Percentiles rank a stretch among this genome's conserved stretches.
Evolutionary conservation across 768 basidiomycete genomes (phyloP).

Genomic region (Xerocomus potaroensis): DNA sequence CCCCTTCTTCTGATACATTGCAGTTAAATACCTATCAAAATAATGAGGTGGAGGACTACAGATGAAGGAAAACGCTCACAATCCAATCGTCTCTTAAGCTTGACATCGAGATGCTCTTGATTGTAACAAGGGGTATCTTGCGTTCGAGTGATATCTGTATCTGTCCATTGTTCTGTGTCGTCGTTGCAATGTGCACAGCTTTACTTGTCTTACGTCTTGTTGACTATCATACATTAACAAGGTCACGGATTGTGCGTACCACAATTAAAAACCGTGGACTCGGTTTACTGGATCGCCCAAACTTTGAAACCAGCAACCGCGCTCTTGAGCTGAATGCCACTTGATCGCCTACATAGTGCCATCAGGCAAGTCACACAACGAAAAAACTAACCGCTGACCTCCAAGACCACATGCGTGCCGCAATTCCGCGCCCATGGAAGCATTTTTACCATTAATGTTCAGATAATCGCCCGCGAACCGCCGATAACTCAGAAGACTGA

Average conservation of each 20-base stretch:
- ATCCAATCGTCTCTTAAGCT: constrained; percentile 94
- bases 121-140: constrained; percentile 85
- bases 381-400: constrained; percentile 42
- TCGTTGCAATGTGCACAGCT: constrained; percentile 75
- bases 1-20: constrained; percentile 83
- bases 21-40: constrained; percentile 68
- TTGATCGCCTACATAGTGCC: constrained; percentile 50
- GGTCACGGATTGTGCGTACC: constrained; percentile 45
- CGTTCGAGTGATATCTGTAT: constrained; percentile 64
- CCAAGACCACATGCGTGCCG: constrained; percentile 67
- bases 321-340: constrained; percentile 82
- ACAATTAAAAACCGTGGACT: constrained; percentile 88
- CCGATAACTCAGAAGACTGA: constrained; percentile 89
- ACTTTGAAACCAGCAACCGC: constrained; percentile 81
- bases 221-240: neutral
- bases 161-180: constrained; percentile 57
- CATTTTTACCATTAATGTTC: constrained; percentile 75
- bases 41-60: constrained; percentile 4
- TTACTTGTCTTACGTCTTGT: constrained; percentile 40
- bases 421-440: constrained; percentile 76
- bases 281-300: constrained; percentile 83
- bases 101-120: constrained; percentile 83
- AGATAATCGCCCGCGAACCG: constrained; percentile 97
- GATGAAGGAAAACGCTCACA: constrained; percentile 40
- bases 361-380: neutral